phyloP scores from a whole-genome alignment of 176 grass and related monocot genomes.

The Dendrocalamus sinicus region DNA sequence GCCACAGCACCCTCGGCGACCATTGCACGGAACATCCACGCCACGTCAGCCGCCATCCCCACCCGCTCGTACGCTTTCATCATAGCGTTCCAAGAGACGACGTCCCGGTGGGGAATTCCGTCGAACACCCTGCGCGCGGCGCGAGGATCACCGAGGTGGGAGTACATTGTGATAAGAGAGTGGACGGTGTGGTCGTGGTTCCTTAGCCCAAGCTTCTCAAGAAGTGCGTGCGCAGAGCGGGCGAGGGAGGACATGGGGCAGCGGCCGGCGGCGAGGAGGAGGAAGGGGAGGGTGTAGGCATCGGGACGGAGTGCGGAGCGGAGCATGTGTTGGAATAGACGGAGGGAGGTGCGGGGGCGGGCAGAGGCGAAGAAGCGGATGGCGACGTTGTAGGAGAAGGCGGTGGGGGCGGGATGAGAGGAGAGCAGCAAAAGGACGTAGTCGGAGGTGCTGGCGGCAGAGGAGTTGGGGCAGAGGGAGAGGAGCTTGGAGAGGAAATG shows the following conservation, averaged over 20 bases:
- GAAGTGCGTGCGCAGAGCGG: slow-evolving; percentile 40
- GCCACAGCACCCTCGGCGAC: background rate
- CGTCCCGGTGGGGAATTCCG: slow-evolving; percentile 42
- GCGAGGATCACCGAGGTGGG: slow-evolving; percentile 3
- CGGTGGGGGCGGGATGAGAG: slow-evolving; percentile 30
- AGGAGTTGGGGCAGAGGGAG: slow-evolving; percentile 15
- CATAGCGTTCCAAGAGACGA: slow-evolving; percentile 55
- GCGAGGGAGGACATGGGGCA: slow-evolving; percentile 26
- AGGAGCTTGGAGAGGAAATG: slow-evolving; percentile 57
- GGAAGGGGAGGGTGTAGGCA: slow-evolving; percentile 47
- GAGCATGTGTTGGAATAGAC: slow-evolving; percentile 47
- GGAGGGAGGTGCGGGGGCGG: slow-evolving; percentile 34
- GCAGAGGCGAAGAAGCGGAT: slow-evolving; percentile 42
- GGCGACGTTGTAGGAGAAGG: slow-evolving; percentile 48
- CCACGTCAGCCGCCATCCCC: slow-evolving; percentile 18
- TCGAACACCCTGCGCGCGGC: slow-evolving; percentile 51
- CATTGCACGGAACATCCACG: slow-evolving; percentile 25
- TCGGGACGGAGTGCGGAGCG: slow-evolving; percentile 40
- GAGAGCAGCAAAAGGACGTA: slow-evolving; percentile 47
- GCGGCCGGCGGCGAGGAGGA: slow-evolving; percentile 54
- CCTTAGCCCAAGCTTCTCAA: slow-evolving; percentile 35
- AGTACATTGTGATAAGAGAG: slow-evolving; percentile 51
- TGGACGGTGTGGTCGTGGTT: slow-evolving; percentile 49
- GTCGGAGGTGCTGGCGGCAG: background rate
- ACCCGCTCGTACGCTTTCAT: slow-evolving; percentile 38